Base-by-base conservation (phyloP, 1,139 yeast genomes). In the Magnusiomyces ingens region DNA sequence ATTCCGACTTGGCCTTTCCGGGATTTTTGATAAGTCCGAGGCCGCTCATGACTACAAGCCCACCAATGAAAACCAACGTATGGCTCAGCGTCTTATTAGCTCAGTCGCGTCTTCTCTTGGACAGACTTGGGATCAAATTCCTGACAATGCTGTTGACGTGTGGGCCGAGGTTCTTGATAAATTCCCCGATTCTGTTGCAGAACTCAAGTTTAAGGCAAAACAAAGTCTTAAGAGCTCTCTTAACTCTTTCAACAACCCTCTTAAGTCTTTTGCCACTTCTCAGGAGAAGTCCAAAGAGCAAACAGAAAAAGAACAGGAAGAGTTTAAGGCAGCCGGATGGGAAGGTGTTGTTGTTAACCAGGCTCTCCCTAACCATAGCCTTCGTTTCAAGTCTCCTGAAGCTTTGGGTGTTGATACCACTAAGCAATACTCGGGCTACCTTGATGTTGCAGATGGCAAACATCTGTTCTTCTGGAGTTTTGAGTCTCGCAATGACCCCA, bases 401-500 rank as follows among this genome's bases (percentile, higher is more conserved):
- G 72, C 72, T 43, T 77, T 88, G 62, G 94, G 91, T 36, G 70
- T 90, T 57, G 97, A 90, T 71, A 73, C 75, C 45, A 72, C 69
- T 55, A 83, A 84, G 66, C 96, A 89, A 70, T 84, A 82, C 67
- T 80, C 94, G 46, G 97, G 97, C 54, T 90, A 90, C 70, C 77
- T 90, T 66, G 96, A 90, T 67, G 84, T 87, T 52, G 82, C 80
- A 58, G 86, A 84, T 61, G 95, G 86, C 65, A 89, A 88, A 72
- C 96, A 89, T 70, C 80, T 84, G 66, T 85, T 84, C 71, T 85
- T 77, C 71, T 82, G 95, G 95, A 82, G 84, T 64, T 89, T 90
- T 65, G 96, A 89, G 70, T 84, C 94, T 54, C 82, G 97, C 74
- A 86, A 85, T 66, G 95, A 88, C 71, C 96, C 96, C 19, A 73